These are phyloP conservation scores for Lentinula raphanica DNA, from an alignment of 768 basidiomycete species.

Conservation along the genomic window DNA sequence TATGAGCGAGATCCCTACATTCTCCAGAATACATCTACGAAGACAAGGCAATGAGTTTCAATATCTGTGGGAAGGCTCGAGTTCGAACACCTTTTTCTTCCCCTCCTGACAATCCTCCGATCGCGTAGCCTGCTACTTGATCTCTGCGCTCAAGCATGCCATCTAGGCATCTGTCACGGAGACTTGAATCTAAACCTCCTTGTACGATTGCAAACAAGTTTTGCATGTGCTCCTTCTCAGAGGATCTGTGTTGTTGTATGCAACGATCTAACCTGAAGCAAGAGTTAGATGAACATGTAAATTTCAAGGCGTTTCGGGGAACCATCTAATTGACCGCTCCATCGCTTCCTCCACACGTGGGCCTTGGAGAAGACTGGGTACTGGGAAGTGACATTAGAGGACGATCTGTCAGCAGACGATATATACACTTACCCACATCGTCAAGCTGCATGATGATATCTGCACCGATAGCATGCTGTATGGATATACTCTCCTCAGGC, in stretches of 20 bases:
- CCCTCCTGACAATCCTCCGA: conserved; percentile 86
- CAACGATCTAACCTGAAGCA: conserved; percentile 62
- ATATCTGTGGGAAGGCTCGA: background rate
- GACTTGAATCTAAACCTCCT: conserved; percentile 68
- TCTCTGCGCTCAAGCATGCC: conserved; percentile 77
- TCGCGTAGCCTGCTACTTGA: conserved; percentile 83
- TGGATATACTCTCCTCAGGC: conserved; percentile 89
- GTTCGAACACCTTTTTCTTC: conserved; percentile 73
- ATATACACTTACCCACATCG: conserved; percentile 65
- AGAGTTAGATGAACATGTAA: background rate
- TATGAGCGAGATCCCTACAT: conserved; percentile 45
- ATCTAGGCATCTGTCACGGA: conserved; percentile 72
- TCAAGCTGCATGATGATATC: conserved; percentile 98
- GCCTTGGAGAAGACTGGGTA: conserved; percentile 75
- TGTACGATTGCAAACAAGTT: conserved; percentile 93
- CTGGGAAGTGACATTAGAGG: conserved; percentile 27
- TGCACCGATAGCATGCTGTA: conserved; percentile 86
- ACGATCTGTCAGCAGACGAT: background rate
- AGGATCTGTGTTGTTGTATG: conserved; percentile 66
- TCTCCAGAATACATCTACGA: conserved; percentile 76
- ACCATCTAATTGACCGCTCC: conserved; percentile 82
- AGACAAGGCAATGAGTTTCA: background rate
- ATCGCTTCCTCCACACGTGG: conserved; percentile 84
- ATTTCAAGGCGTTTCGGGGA: background rate
- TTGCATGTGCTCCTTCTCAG: conserved; percentile 60